Conservation (phyloP, 805 yeast genomes). For the Myxozyma kluyveri region DNA sequence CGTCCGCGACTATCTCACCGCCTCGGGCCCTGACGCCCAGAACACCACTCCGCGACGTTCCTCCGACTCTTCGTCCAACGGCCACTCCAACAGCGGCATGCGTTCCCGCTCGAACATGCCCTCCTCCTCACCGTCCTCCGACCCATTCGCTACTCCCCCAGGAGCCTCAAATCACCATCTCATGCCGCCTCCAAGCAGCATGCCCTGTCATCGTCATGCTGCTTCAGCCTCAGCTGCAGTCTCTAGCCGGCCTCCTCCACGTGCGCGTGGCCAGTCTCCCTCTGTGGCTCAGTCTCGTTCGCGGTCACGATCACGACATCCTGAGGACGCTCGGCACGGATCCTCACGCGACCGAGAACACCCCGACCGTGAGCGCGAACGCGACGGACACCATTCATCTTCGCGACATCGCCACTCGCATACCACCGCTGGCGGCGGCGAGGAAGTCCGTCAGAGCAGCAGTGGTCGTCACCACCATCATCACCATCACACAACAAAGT, state of each 20-base stretch:
- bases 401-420: not conserved
- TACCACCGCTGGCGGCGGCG: not conserved
- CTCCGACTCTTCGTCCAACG: constrained; percentile 13
- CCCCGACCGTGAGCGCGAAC: not conserved
- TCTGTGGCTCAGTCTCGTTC: not conserved
- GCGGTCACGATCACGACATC: not conserved
- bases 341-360: not conserved
- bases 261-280: not conserved
- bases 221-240: constrained; percentile 8
- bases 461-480: not conserved
- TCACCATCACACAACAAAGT: constrained; percentile 3
- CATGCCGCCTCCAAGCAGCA: not conserved
- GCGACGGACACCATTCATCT: not conserved
- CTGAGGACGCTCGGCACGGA: not conserved
- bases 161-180: too few species aligned
- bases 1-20: not conserved
- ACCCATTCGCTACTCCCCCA: constrained; percentile 16
- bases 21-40: too few species aligned
- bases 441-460: constrained; percentile 1
- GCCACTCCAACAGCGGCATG: too few species aligned
- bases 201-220: constrained; percentile 9
- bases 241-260: too few species aligned
- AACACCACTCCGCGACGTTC: not conserved
- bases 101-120: constrained; percentile 6
- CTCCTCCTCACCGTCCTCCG: constrained; percentile 2